Conservation (phyloP, 2,329 filamentous ascomycete species). For the Colletotrichum magnum region DNA sequence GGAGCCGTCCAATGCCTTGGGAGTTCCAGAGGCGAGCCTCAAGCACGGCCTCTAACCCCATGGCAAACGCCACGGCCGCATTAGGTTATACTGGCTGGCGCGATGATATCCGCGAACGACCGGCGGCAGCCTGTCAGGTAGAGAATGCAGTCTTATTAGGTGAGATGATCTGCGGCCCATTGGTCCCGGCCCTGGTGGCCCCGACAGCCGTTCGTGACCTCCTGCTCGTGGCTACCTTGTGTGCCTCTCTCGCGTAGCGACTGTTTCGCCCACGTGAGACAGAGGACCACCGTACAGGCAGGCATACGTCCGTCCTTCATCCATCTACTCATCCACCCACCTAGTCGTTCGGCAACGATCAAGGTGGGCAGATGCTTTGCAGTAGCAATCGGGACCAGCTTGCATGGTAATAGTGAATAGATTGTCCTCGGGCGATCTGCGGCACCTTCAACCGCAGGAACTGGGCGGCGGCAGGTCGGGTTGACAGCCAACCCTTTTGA, state of each 20-base stretch:
- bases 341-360: not conserved
- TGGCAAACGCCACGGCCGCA: constrained; percentile 23
- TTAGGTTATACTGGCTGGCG: constrained; percentile 14
- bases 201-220: constrained; percentile 25
- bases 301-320: not conserved
- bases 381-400: not conserved
- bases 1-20: constrained; percentile 10
- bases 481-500: constrained; percentile 13
- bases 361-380: not conserved
- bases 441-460: constrained; percentile 1
- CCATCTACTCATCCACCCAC: not conserved
- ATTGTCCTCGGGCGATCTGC: constrained; percentile 1
- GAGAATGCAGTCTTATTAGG: constrained; percentile 40
- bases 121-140: constrained; percentile 35
- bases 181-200: not conserved
- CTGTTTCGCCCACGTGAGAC: constrained; percentile 26
- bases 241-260: constrained; percentile 5
- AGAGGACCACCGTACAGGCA: not conserved
- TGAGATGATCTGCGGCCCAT: constrained; percentile 34
- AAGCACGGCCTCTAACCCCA: constrained; percentile 10
- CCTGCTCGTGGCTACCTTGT: not conserved
- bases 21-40: constrained; percentile 15
- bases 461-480: not conserved
- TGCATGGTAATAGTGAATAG: not conserved
- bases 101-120: constrained; percentile 31